phyloP scores from a whole-genome alignment of 2,329 filamentous ascomycete genomes.

The Fusarium nygamai region DNA sequence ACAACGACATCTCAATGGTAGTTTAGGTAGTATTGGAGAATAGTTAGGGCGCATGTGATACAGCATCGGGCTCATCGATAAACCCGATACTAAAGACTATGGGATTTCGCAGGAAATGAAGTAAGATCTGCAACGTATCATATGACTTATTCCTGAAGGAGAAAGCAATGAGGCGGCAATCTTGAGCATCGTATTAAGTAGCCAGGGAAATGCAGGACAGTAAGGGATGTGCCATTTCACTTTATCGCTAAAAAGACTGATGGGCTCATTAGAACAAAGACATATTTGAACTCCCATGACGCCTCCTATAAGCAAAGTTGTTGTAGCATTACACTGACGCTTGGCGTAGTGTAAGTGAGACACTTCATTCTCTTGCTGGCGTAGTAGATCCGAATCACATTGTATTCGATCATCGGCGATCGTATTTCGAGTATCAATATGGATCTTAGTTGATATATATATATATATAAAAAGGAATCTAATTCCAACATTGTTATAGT shows the following conservation, averaged over 20 bases:
- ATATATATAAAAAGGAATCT: no score
- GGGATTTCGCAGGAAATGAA: background rate
- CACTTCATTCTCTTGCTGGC: background rate
- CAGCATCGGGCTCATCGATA: background rate
- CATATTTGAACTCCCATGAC: background rate
- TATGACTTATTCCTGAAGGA: background rate
- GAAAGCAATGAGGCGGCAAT: background rate
- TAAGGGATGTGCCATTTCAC: background rate
- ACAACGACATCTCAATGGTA: conserved; percentile 11
- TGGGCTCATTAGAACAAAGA: background rate
- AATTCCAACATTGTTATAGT: background rate
- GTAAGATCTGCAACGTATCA: background rate
- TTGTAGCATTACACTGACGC: background rate
- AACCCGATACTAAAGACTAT: background rate
- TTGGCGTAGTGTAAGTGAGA: background rate
- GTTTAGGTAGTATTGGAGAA: background rate
- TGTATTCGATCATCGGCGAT: background rate
- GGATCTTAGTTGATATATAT: no score
- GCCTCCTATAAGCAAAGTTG: background rate
- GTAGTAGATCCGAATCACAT: background rate
- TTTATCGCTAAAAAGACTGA: background rate
- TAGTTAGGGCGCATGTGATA: background rate
- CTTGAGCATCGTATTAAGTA: background rate
- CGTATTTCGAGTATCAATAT: no score
- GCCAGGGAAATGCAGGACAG: background rate